Conservation (phyloP, 768 basidiomycete genomes). For the Megacollybia marginata region DNA sequence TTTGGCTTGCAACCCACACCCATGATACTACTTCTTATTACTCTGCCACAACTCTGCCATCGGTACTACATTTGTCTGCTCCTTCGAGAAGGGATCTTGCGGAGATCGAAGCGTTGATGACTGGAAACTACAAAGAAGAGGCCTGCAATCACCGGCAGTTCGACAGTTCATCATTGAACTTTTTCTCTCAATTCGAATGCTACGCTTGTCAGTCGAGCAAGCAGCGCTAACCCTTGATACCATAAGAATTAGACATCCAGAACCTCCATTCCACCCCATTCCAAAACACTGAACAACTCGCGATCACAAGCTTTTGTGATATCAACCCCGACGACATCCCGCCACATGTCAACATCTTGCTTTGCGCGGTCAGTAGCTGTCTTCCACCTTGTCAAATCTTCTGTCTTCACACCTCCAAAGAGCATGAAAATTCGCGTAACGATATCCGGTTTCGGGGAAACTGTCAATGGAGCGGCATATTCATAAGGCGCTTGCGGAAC, state of each 20-base stretch:
- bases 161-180: too few relatives aligned
- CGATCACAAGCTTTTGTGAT: constrained; percentile 15
- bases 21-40: too few relatives aligned
- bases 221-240: too few relatives aligned
- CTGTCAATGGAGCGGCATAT: constrained; percentile 25
- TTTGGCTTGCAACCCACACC: too few relatives aligned
- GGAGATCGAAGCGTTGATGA: too few relatives aligned
- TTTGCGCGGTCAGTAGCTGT: constrained; percentile 10
- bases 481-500: constrained; percentile 36
- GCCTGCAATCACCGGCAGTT: too few relatives aligned
- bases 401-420: constrained; percentile 27
- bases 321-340: constrained; percentile 27
- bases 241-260: not conserved
- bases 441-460: constrained; percentile 34
- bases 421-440: constrained; percentile 41
- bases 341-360: constrained; percentile 21
- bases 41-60: too few relatives aligned
- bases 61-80: too few relatives aligned
- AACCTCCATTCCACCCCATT: constrained; percentile 44
- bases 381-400: constrained; percentile 19
- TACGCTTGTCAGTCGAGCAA: too few relatives aligned
- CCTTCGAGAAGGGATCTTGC: too few relatives aligned
- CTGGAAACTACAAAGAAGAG: too few relatives aligned
- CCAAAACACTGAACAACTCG: constrained; percentile 30
- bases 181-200: too few relatives aligned